phyloP scores from a whole-genome alignment of 1,139 yeast species.

The Eremothecium gossypii region DNA sequence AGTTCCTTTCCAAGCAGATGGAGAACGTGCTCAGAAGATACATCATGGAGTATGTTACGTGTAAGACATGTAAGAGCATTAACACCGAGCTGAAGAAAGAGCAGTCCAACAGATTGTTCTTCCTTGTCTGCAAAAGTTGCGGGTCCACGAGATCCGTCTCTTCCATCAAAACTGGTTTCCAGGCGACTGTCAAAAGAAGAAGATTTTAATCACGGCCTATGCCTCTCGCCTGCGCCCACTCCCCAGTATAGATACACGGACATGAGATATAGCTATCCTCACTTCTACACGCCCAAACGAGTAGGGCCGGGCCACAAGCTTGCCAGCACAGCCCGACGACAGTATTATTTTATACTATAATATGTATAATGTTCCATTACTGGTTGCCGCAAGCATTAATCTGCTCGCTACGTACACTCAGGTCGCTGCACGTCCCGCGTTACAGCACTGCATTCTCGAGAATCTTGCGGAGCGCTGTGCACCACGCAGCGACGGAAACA shows the following conservation, averaged over 20 bases:
- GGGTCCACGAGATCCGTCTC: slow-evolving; percentile 96
- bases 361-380: too few species aligned
- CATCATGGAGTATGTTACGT: slow-evolving; percentile 92
- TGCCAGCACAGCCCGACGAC: too few species aligned
- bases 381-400: too few species aligned
- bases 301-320: too few species aligned
- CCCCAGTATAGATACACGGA: slow-evolving; percentile 1
- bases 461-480: slow-evolving; percentile 28
- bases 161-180: slow-evolving; percentile 98
- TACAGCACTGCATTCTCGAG: slow-evolving; percentile 11
- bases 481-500: slow-evolving; percentile 26
- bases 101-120: slow-evolving; percentile 90
- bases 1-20: slow-evolving; percentile 95
- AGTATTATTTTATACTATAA: too few species aligned
- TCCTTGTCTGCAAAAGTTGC: slow-evolving; percentile 96
- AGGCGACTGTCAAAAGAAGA: slow-evolving; percentile 62
- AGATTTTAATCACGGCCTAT: slow-evolving; percentile 25
- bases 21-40: slow-evolving; percentile 94
- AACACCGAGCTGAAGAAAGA: slow-evolving; percentile 94
- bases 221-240: background rate
- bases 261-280: background rate
- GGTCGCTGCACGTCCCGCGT: too few species aligned
- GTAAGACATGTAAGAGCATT: slow-evolving; percentile 98
- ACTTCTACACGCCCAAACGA: background rate
- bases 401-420: too few species aligned